Base-by-base conservation (phyloP, 2,329 filamentous ascomycete species). In the Aspergillus arachidicola region DNA sequence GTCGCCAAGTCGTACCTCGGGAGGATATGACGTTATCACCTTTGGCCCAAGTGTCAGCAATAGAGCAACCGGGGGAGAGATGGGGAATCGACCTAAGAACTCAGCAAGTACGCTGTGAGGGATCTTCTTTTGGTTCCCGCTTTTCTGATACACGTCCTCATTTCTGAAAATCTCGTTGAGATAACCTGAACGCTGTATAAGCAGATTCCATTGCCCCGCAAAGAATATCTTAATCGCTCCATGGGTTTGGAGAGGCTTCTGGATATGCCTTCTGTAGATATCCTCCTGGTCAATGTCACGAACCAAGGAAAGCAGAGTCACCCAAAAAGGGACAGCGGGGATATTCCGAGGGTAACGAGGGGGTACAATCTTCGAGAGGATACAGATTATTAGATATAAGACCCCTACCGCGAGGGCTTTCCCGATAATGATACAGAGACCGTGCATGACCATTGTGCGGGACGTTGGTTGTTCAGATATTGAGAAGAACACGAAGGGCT, bases 211-310 rank as follows among this genome's bases (percentile, higher is more conserved):
- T 19, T 51, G 48, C 6, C 48, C 48, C 1, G 48, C 48, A 12
- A 51, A 51, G 9, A 80, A 83, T 32, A 83, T 69, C 62, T 82
- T 82, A 55, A 82, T 80, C 4, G 80, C 81, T 4, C 81, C 69
- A 57, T 71, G 19, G 1, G 16, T 34, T 10, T 51, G 48, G 10
- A 51, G 64, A n/a, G 60, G 60, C 6, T 72, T 67, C 43, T 79
- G 73, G 50, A 82, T 74, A 66, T 81, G 80, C 57, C 69, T 63
- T 14, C 66, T 69, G 66, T 79, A 82, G 6, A 79, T 74, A 19
- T 81, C 75, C 5, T 76, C 73, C 68, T 83, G 80, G 61, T 82
- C 81, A 23, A 80, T 76, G 56, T 82, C 78, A 50, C 71, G 72
- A 69, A 81, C 75, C 4, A 83, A 75, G 0, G 80, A 76, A 0